Evolutionary conservation across 805 yeast genomes (phyloP), one percentile per base, ranked within the genome.

Genomic region (Saccharomycopsis vini): DNA sequence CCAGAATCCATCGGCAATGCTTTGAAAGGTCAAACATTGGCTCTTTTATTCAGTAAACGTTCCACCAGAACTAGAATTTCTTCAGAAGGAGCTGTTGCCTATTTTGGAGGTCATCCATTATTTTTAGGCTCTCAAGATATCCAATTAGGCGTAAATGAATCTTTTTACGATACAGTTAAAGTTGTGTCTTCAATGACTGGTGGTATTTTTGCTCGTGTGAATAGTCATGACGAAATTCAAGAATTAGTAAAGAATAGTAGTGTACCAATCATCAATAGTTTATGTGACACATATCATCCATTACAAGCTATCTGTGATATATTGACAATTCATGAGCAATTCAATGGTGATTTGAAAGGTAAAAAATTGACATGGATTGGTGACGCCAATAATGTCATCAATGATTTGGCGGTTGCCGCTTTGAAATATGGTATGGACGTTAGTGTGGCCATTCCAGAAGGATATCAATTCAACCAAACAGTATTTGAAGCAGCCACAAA

Each of bases 161-260:
- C 92, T 0, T 65, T 87, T 47, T 82, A 83, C 56, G 98, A 92
- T 62, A 83, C 97, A 2, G 73, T 95, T 15, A 79, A 76, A 52
- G 95, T 92, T 29, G 75, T 92, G 3, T 83, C 95, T 12, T 88
- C 97, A 2, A 92, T 92, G 98, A 85, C 94, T 1, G 81, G 95
- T n/a, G 82, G 95, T 51, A 77, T 92, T 5, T 89, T 92, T 66
- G 98, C 97, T n/a, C 79, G 98, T 58, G 98, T 92, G 16, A 80
- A 86, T 52, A 67, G 75, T 22, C 96, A 92, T 57, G 69, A 75
- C 20, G 96, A 90, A 48, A 89, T 92, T 52, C 75, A 72, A 56
- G 81, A 80, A 44, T 69, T 92, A 42, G 79, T 88, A 42, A 66
- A 81, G 55, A 77, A 86, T 59, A 86, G 96, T 0, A 61, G 75